Percentiles rank a stretch among this genome's conserved stretches.
phyloP scores from a whole-genome alignment of 1,139 yeast genomes.

The Casaregolazyma suthepensis region DNA sequence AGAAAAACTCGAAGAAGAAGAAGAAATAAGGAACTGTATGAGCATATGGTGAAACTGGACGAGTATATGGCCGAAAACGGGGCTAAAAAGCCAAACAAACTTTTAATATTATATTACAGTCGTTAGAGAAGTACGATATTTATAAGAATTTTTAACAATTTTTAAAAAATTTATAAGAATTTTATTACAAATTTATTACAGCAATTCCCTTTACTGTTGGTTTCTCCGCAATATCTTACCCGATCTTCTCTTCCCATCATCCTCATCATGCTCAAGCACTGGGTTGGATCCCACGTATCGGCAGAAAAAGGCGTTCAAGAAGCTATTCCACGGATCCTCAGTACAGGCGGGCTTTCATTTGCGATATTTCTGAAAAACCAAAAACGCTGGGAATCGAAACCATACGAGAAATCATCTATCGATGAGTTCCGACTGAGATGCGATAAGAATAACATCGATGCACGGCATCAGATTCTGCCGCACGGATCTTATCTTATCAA shows the following conservation, averaged over 20 bases:
- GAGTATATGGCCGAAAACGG: neutral
- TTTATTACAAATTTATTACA: too few species aligned
- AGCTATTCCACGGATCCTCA: slow-evolving; percentile 39
- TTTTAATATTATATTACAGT: neutral
- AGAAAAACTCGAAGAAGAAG: slow-evolving; percentile 19
- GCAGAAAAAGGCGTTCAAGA: slow-evolving; percentile 50
- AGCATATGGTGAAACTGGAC: neutral
- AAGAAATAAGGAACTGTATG: slow-evolving; percentile 1
- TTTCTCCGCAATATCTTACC: neutral
- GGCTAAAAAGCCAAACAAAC: neutral
- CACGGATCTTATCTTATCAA: slow-evolving; percentile 94
- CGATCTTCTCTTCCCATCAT: neutral
- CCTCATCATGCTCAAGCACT: slow-evolving; percentile 16
- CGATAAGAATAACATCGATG: slow-evolving; percentile 56
- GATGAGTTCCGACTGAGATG: slow-evolving; percentile 58
- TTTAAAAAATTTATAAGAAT: too few species aligned
- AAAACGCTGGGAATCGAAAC: slow-evolving; percentile 84
- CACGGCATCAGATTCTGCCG: slow-evolving; percentile 74
- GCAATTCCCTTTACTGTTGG: too few species aligned
- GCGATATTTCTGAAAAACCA: slow-evolving; percentile 90
- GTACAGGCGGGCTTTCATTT: slow-evolving; percentile 54
- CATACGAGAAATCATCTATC: slow-evolving; percentile 60
- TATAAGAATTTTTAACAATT: too few species aligned
- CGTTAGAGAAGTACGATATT: neutral
- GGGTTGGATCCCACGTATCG: slow-evolving; percentile 35